These are phyloP conservation scores for Clonostachys sp. DNA, from an alignment of 2,329 filamentous ascomycete species.

Conservation along the genomic window DNA sequence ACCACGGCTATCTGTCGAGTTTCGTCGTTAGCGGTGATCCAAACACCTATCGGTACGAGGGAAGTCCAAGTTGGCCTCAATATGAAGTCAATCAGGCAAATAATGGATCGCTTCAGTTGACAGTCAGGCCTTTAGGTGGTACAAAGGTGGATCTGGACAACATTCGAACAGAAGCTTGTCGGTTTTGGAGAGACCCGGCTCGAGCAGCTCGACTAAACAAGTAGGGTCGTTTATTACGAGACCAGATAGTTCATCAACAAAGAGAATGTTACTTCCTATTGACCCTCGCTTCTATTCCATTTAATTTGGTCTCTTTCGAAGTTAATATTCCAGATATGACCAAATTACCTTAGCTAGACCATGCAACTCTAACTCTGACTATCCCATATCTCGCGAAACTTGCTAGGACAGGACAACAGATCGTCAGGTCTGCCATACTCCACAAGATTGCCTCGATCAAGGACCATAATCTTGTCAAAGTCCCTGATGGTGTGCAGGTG, in stretches of 20 bases:
- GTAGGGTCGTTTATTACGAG: constrained; percentile 3
- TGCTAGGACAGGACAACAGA: background rate
- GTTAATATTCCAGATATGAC: no score
- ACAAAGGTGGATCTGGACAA: constrained; percentile 23
- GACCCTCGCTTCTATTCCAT: no score
- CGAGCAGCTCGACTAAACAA: constrained; percentile 26
- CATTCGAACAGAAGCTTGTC: constrained; percentile 22
- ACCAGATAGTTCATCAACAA: no score
- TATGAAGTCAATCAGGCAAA: constrained; percentile 10
- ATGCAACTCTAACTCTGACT: background rate
- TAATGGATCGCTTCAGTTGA: background rate
- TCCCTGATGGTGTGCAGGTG: constrained; percentile 31
- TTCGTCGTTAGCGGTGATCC: constrained; percentile 28
- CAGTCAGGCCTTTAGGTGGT: background rate
- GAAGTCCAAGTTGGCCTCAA: constrained; percentile 12
- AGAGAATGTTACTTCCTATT: no score
- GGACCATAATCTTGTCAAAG: constrained; percentile 44
- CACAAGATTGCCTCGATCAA: constrained; percentile 41
- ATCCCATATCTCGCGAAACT: background rate
- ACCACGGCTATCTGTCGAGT: constrained; percentile 28
- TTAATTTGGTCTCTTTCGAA: no score
- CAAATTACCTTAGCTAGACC: no score
- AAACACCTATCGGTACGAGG: constrained; percentile 12
- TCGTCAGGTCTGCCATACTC: constrained; percentile 23
- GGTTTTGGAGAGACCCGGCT: constrained; percentile 26